Evolutionary conservation across 192 early-diverging fungal genomes (phyloP).

Genomic region (Backusella australiensis): DNA sequence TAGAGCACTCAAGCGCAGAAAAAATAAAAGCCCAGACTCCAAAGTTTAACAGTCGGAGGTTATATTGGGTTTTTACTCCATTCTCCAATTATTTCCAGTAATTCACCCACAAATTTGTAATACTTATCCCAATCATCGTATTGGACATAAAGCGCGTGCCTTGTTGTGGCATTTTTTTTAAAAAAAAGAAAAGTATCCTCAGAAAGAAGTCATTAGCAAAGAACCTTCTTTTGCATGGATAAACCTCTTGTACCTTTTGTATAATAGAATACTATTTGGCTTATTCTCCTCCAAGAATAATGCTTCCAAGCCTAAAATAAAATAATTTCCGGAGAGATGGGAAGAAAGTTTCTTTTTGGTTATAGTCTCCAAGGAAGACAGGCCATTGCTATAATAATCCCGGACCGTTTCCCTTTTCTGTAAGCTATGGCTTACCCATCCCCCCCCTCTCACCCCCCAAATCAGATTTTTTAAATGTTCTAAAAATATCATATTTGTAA

Average conservation of each 20-base stretch:
- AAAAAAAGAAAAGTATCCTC: background rate
- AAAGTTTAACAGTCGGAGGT: background rate
- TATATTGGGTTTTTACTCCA: background rate
- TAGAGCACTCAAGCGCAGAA: background rate
- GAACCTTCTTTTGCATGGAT: background rate
- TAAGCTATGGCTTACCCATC: background rate
- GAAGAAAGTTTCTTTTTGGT: background rate
- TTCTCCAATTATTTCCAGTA: background rate
- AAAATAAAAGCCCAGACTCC: background rate
- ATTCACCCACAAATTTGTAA: conserved; percentile 3
- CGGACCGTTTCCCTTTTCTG: background rate
- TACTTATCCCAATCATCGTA: conserved; percentile 6
- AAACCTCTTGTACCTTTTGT: background rate
- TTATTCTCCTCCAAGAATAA: background rate
- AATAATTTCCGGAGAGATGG: background rate
- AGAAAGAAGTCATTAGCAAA: background rate
- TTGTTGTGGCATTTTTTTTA: background rate
- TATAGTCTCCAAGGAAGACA: background rate
- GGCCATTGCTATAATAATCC: background rate
- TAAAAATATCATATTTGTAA: conserved; percentile 1
- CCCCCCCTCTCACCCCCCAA: background rate
- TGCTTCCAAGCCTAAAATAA: background rate
- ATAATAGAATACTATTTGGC: background rate
- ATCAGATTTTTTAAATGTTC: background rate
- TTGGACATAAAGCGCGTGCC: background rate